Base-by-base conservation (phyloP, 225 moss, liverwort and hornwort genomes). In the Physcomitrellopsis africana region DNA sequence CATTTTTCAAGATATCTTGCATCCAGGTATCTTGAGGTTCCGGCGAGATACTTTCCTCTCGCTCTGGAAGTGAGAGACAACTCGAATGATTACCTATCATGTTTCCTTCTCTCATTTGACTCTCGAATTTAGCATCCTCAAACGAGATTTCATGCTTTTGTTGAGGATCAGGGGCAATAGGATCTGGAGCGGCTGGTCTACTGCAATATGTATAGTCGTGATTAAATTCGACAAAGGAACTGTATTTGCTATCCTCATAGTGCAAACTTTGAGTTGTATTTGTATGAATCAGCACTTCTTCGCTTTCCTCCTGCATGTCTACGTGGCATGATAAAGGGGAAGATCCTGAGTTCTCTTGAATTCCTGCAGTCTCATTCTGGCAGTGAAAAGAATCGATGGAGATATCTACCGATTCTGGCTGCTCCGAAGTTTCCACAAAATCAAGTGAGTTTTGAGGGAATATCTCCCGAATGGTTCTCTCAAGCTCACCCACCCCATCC, bases 1-100 rank as follows among this genome's bases (percentile, higher is more conserved):
- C 88, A 75, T 62, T 63, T 18, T 24, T 76, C 9, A 79, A 69
- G 9, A 77, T 74, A 51, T 77, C 76, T 51, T 62, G 61, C 75
- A 68, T 60, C 82, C 82, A 78, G 51, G 58, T 37, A 17, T 32
- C 62, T 13, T 61, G 58, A 3, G 49, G 14, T 23, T 23, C 20
- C 22, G 51, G 51, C 20, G 20, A 22, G 20, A 48, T 58, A 29
- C 46, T 65, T 55, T 7, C 20, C 48, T 72, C 60, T 51, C 59
- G 67, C 67, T 68, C 68, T 60, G 32, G 51, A 37, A 68, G 42
- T 17, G 23, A 42, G 16, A 15, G 41, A 22, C 24, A 37, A 76
- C 68, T 76, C 49, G 32, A 14, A 68, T 8, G 13, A 42, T 42
- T 32, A 20, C 47, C 16, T 8, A 16, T 13, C 60, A 60, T 51